These are phyloP conservation scores for Spergularia bocconei DNA, from an alignment of 148 eudicot genomes.

Conservation along the genomic window DNA sequence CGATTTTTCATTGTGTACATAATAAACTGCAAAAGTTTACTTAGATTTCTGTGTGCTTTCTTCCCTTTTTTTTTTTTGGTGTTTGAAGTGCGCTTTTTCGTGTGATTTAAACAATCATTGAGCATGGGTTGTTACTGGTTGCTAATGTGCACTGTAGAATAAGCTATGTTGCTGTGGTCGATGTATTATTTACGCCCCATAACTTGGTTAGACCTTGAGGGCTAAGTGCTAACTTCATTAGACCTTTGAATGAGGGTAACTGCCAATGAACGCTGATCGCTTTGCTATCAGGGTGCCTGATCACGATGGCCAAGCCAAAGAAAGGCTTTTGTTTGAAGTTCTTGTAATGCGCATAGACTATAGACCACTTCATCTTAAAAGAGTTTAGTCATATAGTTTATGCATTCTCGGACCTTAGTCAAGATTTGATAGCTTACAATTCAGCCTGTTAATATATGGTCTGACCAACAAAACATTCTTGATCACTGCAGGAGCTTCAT, in stretches of 20 bases:
- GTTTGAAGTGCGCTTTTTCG: not conserved
- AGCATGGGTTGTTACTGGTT: too few relatives aligned
- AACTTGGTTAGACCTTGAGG: not conserved
- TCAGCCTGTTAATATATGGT: constrained; percentile 2
- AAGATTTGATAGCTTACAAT: not conserved
- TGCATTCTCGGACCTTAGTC: not conserved
- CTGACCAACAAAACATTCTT: constrained; percentile 17
- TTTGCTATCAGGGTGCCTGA: not conserved
- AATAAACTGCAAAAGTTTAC: too few relatives aligned
- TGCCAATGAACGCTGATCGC: not conserved
- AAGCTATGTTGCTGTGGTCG: too few relatives aligned
- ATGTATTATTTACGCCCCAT: too few relatives aligned
- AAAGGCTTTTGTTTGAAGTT: not conserved
- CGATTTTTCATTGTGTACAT: too few relatives aligned
- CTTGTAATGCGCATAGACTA: not conserved
- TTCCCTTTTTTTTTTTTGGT: not conserved
- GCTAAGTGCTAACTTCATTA: not conserved
- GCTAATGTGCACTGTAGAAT: too few relatives aligned
- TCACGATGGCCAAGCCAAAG: not conserved
- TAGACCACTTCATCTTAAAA: not conserved
- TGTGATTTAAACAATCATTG: not conserved
- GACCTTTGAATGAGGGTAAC: not conserved
- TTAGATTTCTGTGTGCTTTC: too few relatives aligned
- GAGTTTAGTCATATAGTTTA: not conserved
- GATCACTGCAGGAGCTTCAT: constrained; percentile 34